These are phyloP conservation scores for Piloderma croceum DNA, from an alignment of 768 basidiomycete species.

Conservation along the genomic window DNA sequence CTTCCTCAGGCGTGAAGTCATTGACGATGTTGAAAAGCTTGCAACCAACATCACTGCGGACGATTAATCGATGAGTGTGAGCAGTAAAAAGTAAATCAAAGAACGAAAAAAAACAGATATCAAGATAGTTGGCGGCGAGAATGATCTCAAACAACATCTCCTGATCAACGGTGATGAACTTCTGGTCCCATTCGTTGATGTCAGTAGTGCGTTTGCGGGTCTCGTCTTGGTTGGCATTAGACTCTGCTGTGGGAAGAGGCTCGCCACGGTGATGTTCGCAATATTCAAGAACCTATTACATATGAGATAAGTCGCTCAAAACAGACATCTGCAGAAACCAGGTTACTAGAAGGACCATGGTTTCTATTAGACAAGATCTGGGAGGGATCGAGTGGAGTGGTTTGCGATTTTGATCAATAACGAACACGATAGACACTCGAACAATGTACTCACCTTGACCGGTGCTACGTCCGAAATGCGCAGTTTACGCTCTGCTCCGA, in stretches of 20 bases:
- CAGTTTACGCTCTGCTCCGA: too few relatives aligned
- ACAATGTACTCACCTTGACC: too few relatives aligned
- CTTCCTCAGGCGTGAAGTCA: neutral
- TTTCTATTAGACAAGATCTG: too few relatives aligned
- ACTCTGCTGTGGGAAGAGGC: neutral
- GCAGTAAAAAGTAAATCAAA: neutral
- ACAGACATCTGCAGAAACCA: too few relatives aligned
- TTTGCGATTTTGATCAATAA: too few relatives aligned
- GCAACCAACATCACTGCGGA: neutral
- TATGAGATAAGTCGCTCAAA: too few relatives aligned
- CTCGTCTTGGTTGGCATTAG: neutral
- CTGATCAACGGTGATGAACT: neutral
- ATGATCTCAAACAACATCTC: neutral
- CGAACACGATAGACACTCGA: too few relatives aligned
- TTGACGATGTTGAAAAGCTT: neutral
- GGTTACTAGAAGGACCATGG: too few relatives aligned
- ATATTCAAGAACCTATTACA: neutral
- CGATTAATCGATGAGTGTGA: neutral
- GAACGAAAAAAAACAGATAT: neutral
- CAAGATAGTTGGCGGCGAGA: neutral
- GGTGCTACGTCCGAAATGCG: too few relatives aligned
- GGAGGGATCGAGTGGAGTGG: too few relatives aligned
- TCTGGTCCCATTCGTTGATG: neutral
- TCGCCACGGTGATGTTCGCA: neutral
- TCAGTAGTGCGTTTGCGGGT: neutral